These are phyloP conservation scores for Pezicula neosporulosa DNA, from an alignment of 2,329 filamentous ascomycete species.

Conservation along the genomic window DNA sequence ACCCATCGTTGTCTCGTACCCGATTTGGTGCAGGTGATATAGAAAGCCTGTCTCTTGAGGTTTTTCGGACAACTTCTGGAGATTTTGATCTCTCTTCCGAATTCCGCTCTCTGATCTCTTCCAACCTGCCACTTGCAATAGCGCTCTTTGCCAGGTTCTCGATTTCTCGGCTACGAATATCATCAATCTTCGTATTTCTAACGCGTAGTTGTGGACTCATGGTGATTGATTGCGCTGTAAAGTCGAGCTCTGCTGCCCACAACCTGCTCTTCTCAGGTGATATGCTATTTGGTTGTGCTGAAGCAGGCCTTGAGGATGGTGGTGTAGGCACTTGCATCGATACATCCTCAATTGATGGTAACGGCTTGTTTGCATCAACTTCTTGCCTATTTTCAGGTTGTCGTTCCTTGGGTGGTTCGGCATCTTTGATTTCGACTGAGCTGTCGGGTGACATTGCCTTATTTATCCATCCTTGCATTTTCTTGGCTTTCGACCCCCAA, in stretches of 20 bases:
- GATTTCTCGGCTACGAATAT: conserved; percentile 20
- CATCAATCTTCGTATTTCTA: conserved; percentile 17
- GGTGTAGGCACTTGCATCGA: conserved; percentile 12
- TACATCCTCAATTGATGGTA: conserved; percentile 15
- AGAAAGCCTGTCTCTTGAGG: neutral
- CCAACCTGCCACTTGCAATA: conserved; percentile 15
- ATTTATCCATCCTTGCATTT: conserved; percentile 9
- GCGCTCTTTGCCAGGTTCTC: conserved; percentile 13
- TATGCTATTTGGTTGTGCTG: conserved; percentile 11
- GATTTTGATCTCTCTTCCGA: conserved; percentile 18
- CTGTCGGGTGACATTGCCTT: conserved; percentile 17
- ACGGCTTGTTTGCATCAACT: conserved; percentile 8
- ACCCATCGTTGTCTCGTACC: conserved; percentile 5
- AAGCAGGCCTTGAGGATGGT: conserved; percentile 17
- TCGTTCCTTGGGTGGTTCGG: neutral
- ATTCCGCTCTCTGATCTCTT: conserved; percentile 19
- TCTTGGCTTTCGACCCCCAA: conserved; percentile 15
- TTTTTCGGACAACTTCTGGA: conserved; percentile 6
- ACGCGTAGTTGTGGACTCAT: conserved; percentile 21
- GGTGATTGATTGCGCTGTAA: conserved; percentile 21
- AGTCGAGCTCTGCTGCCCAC: conserved; percentile 25
- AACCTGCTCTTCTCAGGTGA: conserved; percentile 13
- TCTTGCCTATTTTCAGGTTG: neutral
- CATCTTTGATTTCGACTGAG: conserved; percentile 9
- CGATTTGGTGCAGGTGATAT: conserved; percentile 2